Evolutionary conservation across 495 filamentous ascomycete species (phyloP), one percentile per base, ranked within the genome.

Genomic region (Xeromyces bisporus): DNA sequence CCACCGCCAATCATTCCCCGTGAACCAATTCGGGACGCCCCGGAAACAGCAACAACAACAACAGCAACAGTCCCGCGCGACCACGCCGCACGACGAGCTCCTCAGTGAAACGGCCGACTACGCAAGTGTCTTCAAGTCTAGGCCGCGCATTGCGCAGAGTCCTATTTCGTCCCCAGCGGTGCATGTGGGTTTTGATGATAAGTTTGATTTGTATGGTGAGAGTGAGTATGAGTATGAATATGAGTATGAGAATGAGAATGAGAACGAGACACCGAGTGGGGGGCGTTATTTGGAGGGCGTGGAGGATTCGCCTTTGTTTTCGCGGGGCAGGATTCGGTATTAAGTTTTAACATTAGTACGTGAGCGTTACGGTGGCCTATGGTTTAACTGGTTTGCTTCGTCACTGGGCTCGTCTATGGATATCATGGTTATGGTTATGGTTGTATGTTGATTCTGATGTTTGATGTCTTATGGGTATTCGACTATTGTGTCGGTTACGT

Each of bases 71-170:
- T 51, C 54, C n/a, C 39, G 56, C 2, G 55, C 54, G 3, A 55
- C 61, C 0, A 73, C 67, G 13, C 70, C 68, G 2, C 55, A 59
- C 15, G 71, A 77, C 41, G 51, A 65, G 29, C 55, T 81, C 20
- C 71, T 80, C 30, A 56, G 66, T 18, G 68, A 71, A n/a, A 69
- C 75, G 30, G 74, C 73, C 10, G 78, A 80, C 40, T 85, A 89
- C 45, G 76, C 79, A 29, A 79, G 76, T 31, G 75, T 93, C 1
- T 93, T 93, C 53, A 84, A 74, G 54, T 83, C 80, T 23, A 53
- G 85, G 37, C 85, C 85, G 1, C 78, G 75, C 39, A 65, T 93
- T 33, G 77, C 73, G 32, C 63, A 62, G 5, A 91, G 84, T 54
- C 80, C 82, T n/a, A 50, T 73, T 2, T 58, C 66, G 2, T 74